Evolutionary conservation across 208 protist species (phyloP), one percentile per base, ranked within the genome.

Genomic region (Leishmania martiniquensis): DNA sequence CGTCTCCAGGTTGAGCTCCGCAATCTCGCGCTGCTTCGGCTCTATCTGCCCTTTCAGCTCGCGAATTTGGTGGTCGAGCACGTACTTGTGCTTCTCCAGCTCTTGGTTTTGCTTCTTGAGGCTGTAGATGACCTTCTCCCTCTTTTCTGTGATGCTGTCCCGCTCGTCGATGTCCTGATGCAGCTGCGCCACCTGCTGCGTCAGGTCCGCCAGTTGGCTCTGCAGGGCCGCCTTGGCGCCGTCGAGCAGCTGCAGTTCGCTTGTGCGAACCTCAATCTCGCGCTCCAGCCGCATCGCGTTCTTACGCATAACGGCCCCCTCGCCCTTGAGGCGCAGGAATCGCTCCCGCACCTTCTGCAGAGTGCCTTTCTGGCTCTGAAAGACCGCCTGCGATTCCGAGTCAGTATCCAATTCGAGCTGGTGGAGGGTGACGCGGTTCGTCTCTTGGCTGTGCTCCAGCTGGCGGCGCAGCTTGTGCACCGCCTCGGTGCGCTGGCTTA

Each of bases 91-190:
- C 84, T 99, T 99, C 78, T 99, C 98, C 60, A 99, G 87, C 87
- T 99, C 98, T 85, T 99, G 98, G 85, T 99, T 99, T 77, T 98
- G 98, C 87, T 98, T 99, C 87, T 99, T 99, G 52, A 99, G 90
- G 42, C 98, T 95, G 88, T 98, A 98, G 67, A 99, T 99, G 39
- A 89, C 79, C 83, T 98, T 98, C 82, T 99, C 98, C 83, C 98
- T 98, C 74, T 99, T 98, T 13, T 90, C 91, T 67, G 99, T 98
- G 37, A 98, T 93, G 54, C 89, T 89, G 81, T 99, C 97, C 42
- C 98, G 93, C 81, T 99, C 98, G 45, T 96, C 92, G 77, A 99
- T 98, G 83, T 98, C 96, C 37, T 94, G 87, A 69, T 96, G 95
- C 42, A 97, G 87, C 77, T 96, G 92, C 29, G 83, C 67, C 71